Evolutionary conservation across 2,329 filamentous ascomycete species (phyloP).

Genomic region (Cladosporium sp.): DNA sequence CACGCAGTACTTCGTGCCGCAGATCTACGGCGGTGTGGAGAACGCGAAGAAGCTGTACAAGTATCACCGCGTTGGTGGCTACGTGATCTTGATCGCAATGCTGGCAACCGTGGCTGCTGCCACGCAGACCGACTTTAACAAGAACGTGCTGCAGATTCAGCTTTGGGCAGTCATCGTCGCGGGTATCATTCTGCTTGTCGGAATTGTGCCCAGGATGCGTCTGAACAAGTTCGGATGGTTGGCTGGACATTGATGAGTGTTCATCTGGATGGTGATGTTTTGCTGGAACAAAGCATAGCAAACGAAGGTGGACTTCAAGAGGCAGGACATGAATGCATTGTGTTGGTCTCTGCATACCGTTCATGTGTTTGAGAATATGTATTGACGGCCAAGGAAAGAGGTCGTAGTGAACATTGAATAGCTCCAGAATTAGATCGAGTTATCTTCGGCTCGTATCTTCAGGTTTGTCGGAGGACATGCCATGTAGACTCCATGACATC

Average conservation of each 20-base stretch:
- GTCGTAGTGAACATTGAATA: too few relatives aligned
- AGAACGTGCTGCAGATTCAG: constrained; percentile 63
- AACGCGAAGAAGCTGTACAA: constrained; percentile 83
- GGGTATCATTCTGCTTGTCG: constrained; percentile 60
- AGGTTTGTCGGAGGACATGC: too few relatives aligned
- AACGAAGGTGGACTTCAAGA: too few relatives aligned
- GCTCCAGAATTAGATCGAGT: too few relatives aligned
- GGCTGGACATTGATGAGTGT: constrained; percentile 24
- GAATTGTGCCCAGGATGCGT: constrained; percentile 73
- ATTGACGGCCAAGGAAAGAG: too few relatives aligned
- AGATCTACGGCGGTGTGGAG: constrained; percentile 70
- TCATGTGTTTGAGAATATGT: too few relatives aligned
- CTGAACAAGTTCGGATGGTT: constrained; percentile 70
- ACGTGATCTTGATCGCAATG: constrained; percentile 64
- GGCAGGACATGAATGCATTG: too few relatives aligned
- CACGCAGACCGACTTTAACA: constrained; percentile 70
- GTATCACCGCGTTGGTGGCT: constrained; percentile 77
- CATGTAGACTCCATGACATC: too few relatives aligned
- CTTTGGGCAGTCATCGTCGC: constrained; percentile 71
- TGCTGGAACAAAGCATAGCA: too few relatives aligned
- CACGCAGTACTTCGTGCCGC: constrained; percentile 72
- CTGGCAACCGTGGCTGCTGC: constrained; percentile 71
- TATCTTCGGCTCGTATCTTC: too few relatives aligned
- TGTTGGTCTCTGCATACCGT: too few relatives aligned
- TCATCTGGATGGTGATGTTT: too few relatives aligned